phyloP scores from a whole-genome alignment of 768 basidiomycete species.

The Kwoniella bestiolae region DNA sequence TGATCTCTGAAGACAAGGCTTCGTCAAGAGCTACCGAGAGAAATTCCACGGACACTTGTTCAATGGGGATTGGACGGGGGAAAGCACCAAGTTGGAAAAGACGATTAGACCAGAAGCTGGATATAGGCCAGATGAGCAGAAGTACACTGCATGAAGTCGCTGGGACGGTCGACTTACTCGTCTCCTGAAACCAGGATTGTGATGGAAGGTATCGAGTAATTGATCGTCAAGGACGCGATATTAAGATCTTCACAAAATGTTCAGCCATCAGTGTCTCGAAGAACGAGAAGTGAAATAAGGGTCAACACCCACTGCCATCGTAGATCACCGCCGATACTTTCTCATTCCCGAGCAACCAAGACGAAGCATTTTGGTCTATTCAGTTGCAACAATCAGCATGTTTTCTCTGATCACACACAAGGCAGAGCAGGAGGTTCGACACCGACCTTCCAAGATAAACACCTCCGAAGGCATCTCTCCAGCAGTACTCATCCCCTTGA shows the following conservation, averaged over 20 bases:
- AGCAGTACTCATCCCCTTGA: slow-evolving; percentile 69
- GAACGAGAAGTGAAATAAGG: too few relatives aligned
- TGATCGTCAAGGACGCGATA: slow-evolving; percentile 67
- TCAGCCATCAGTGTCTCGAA: too few relatives aligned
- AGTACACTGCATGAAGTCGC: too few relatives aligned
- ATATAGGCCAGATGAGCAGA: too few relatives aligned
- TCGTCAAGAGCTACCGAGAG: slow-evolving; percentile 63
- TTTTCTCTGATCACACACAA: background rate
- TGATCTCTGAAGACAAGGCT: slow-evolving; percentile 60
- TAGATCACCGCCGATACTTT: slow-evolving; percentile 66
- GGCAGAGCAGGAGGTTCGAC: background rate
- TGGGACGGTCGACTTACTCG: too few relatives aligned
- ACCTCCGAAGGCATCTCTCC: slow-evolving; percentile 61
- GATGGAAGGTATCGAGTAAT: slow-evolving; percentile 8
- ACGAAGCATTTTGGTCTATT: slow-evolving; percentile 63
- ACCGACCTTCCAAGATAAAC: slow-evolving; percentile 60
- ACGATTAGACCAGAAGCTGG: slow-evolving; percentile 36
- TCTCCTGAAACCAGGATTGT: background rate
- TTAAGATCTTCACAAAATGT: too few relatives aligned
- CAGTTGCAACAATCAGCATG: slow-evolving; percentile 50
- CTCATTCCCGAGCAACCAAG: slow-evolving; percentile 65
- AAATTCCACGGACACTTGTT: slow-evolving; percentile 61
- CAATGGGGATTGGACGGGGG: slow-evolving; percentile 60
- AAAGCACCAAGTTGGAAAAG: slow-evolving; percentile 24
- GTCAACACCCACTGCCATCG: slow-evolving; percentile 62